Percentiles rank a stretch among this genome's conserved stretches.
These are phyloP conservation scores for Afroboletus lepidellus DNA, from an alignment of 1,284 basidiomycete species.

Conservation along the genomic window DNA sequence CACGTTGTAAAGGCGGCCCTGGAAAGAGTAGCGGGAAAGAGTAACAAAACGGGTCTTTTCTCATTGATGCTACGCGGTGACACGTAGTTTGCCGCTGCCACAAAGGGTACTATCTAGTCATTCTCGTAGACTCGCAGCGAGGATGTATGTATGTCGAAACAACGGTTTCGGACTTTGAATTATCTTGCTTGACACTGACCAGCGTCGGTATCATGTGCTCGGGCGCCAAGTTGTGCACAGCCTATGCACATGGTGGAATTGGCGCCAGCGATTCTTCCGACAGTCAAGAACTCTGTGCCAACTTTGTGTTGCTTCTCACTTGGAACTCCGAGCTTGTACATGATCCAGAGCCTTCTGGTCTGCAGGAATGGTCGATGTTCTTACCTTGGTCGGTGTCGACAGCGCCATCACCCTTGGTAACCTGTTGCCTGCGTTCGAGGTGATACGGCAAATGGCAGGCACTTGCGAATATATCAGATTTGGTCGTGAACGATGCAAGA, in stretches of 20 bases:
- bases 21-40: background rate
- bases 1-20: background rate
- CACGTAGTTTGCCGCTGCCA: no score
- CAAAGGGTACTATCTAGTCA: background rate
- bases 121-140: no score
- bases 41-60: background rate
- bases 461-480: background rate
- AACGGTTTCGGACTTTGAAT: no score
- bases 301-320: background rate
- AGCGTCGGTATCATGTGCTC: no score
- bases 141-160: no score
- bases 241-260: background rate
- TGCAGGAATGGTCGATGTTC: background rate
- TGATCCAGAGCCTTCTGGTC: background rate
- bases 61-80: no score
- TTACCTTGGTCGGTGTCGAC: background rate
- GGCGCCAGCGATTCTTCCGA: background rate
- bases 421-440: background rate
- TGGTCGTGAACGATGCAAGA: background rate
- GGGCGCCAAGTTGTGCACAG: no score
- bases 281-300: background rate
- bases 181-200: no score
- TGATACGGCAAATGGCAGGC: background rate
- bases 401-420: background rate
- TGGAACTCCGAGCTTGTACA: background rate